These are phyloP conservation scores for Aspergillus steynii DNA, from an alignment of 495 filamentous ascomycete species.

Conservation along the genomic window DNA sequence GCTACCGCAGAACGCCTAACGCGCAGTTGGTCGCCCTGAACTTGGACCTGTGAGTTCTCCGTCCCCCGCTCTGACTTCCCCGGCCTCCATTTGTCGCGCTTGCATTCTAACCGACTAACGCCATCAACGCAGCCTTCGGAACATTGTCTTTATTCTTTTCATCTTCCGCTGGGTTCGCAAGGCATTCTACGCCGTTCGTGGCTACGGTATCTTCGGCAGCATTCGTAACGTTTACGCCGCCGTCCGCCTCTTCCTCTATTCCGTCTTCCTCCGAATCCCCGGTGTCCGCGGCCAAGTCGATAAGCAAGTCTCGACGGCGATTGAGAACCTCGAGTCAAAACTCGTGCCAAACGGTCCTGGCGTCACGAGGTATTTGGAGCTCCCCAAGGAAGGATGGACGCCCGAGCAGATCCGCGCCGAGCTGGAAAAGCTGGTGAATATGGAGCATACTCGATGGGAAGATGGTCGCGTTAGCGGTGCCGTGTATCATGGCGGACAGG, in stretches of 20 bases:
- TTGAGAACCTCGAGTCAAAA: constrained; percentile 72
- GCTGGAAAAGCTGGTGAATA: constrained; percentile 70
- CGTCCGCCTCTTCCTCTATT: constrained; percentile 71
- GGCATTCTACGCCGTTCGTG: constrained; percentile 77
- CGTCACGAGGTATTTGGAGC: constrained; percentile 67
- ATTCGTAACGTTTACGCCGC: constrained; percentile 69
- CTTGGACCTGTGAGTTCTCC: constrained; percentile 72
- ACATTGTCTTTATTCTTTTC: constrained; percentile 88
- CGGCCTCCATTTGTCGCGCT: constrained; percentile 11
- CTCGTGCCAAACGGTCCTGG: constrained; percentile 73
- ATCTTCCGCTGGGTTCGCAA: constrained; percentile 83
- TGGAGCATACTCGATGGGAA: constrained; percentile 97
- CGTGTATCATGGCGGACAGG: constrained; percentile 92
- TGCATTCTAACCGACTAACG: not conserved
- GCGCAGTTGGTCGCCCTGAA: constrained; percentile 66
- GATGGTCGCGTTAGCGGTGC: constrained; percentile 92
- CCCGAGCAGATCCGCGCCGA: constrained; percentile 77
- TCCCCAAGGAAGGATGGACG: constrained; percentile 86
- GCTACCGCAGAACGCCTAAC: constrained; percentile 50
- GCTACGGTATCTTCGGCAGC: constrained; percentile 83
- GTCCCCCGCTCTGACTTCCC: constrained; percentile 8
- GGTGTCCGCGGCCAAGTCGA: constrained; percentile 81
- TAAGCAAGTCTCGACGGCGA: constrained; percentile 69
- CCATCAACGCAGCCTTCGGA: constrained; percentile 62
- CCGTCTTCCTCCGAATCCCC: constrained; percentile 80